A percentile compares a stretch with the other conserved stretches of the same genome.
Conservation (phyloP, 768 basidiomycete species). For the Hygrophoropsis aurantiaca region DNA sequence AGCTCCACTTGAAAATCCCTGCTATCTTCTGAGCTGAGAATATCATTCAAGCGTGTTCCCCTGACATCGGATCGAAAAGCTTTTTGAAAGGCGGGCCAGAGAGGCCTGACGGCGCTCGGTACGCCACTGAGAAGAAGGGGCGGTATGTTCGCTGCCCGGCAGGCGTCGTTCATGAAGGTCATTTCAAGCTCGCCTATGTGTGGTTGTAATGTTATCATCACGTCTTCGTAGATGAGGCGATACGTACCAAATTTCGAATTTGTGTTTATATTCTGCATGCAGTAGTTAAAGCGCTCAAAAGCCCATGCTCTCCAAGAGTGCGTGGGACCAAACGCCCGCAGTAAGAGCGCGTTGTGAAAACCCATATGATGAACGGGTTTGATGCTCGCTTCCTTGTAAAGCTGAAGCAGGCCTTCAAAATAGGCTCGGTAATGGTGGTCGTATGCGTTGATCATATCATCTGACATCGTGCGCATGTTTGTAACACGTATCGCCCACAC, state of each 20-base stretch:
- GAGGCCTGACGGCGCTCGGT: background rate
- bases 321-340: conserved; percentile 36
- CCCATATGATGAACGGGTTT: conserved; percentile 27
- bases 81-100: no score
- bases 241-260: conserved; percentile 32
- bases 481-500: conserved; percentile 22
- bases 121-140: background rate
- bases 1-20: no score
- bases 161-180: conserved; percentile 4
- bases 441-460: background rate
- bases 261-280: conserved; percentile 15
- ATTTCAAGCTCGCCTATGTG: no score
- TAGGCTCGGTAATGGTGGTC: conserved; percentile 20
- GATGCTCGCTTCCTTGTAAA: conserved; percentile 17
- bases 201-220: no score
- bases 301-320: conserved; percentile 31
- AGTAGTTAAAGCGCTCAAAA: conserved; percentile 22
- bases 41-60: no score
- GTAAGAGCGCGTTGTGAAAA: conserved; percentile 31
- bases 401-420: conserved; percentile 1
- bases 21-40: no score
- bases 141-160: background rate
- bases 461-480: conserved; percentile 21
- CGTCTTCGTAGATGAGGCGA: no score
- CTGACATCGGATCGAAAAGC: no score